Percentiles rank a stretch among this genome's conserved stretches.
These are phyloP conservation scores for Lotus japonicus DNA, from an alignment of 306 rosid genomes.

Conservation along the genomic window DNA sequence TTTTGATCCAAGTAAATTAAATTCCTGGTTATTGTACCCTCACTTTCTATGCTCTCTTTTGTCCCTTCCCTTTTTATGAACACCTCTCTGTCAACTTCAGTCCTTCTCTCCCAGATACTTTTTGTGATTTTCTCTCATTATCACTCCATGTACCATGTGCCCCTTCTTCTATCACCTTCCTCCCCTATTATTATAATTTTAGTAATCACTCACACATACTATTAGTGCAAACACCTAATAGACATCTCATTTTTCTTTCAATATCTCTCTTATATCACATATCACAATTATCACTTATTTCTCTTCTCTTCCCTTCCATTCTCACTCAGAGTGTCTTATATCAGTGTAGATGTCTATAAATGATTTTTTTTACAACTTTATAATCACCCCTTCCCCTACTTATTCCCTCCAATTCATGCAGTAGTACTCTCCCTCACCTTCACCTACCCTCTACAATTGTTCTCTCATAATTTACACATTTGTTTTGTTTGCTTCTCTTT, in stretches of 20 bases:
- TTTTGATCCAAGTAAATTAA: conserved; percentile 45
- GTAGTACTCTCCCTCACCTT: neutral
- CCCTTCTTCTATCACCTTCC: too few species aligned
- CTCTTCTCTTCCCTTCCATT: too few species aligned
- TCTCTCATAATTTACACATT: neutral
- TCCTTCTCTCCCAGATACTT: conserved; percentile 83
- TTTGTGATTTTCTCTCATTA: conserved; percentile 53
- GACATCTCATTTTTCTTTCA: too few species aligned
- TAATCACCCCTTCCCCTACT: too few species aligned
- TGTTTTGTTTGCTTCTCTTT: neutral
- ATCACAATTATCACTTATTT: too few species aligned
- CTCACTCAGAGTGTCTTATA: neutral
- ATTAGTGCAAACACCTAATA: too few species aligned
- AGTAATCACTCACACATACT: too few species aligned
- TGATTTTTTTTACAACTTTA: neutral
- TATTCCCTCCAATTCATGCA: conserved; percentile 27
- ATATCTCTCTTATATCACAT: neutral
- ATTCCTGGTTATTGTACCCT: conserved; percentile 36
- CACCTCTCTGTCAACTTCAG: conserved; percentile 72
- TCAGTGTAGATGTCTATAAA: neutral
- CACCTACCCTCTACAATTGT: neutral
- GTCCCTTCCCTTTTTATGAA: conserved; percentile 90
- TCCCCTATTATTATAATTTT: neutral
- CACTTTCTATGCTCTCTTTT: conserved; percentile 77
- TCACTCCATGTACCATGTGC: conserved; percentile 45